These are phyloP conservation scores for Botrytis tulipae DNA, from an alignment of 2,329 filamentous ascomycete genomes.

Conservation along the genomic window DNA sequence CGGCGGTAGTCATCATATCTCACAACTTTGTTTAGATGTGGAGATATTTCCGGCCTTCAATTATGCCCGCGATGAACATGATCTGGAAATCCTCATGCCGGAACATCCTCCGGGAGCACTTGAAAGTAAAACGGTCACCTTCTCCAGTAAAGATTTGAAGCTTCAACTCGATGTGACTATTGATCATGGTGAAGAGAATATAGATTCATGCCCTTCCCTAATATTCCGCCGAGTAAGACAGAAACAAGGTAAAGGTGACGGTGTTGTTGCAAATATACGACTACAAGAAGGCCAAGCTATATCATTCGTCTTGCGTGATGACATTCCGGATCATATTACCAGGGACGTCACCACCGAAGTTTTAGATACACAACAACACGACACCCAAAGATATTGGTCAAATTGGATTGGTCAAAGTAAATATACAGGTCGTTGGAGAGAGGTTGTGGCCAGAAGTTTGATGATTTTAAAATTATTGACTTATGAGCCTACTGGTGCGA, in stretches of 20 bases:
- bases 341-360: constrained; percentile 56
- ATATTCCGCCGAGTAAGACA: constrained; percentile 54
- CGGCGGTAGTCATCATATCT: constrained; percentile 2
- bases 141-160: constrained; percentile 56
- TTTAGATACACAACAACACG: constrained; percentile 62
- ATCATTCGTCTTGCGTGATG: constrained; percentile 67
- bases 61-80: constrained; percentile 64
- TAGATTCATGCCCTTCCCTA: constrained; percentile 51
- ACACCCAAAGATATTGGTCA: constrained; percentile 70
- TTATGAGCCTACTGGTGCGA: constrained; percentile 75
- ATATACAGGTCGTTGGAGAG: constrained; percentile 70
- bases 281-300: constrained; percentile 66
- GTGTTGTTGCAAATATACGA: constrained; percentile 58
- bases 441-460: constrained; percentile 68
- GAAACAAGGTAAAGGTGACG: constrained; percentile 56
- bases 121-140: constrained; percentile 60
- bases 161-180: constrained; percentile 68
- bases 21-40: constrained; percentile 47
- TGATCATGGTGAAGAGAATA: constrained; percentile 54
- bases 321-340: constrained; percentile 56
- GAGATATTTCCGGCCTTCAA: constrained; percentile 72
- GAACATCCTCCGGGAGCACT: constrained; percentile 42
- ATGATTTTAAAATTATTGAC: constrained; percentile 75
- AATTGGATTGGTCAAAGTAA: constrained; percentile 69
- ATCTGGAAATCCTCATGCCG: constrained; percentile 53